Percentiles rank a stretch among this genome's conserved stretches.
Evolutionary conservation across 2,329 filamentous ascomycete genomes (phyloP).

Genomic region (Emydomyces testavorans): DNA sequence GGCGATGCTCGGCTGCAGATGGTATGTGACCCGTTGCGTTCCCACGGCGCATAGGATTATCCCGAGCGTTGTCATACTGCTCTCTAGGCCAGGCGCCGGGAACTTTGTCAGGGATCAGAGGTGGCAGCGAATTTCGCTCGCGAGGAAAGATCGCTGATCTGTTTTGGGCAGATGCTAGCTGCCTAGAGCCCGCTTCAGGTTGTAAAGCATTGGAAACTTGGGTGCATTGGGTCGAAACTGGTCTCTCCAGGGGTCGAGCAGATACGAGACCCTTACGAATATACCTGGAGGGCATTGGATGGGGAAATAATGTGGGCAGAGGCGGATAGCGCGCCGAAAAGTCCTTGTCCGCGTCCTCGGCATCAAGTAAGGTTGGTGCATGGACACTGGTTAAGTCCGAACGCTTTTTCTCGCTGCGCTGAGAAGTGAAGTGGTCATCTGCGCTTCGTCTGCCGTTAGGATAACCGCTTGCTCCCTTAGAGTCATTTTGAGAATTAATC

Average conservation of each 20-base stretch:
- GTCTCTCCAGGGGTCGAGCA: not conserved
- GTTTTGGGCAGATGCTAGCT: not conserved
- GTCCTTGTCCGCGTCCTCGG: slow-evolving; percentile 24
- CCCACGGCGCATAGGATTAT: not conserved
- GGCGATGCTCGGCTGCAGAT: not conserved
- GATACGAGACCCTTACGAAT: not conserved
- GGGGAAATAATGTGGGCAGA: slow-evolving; percentile 14
- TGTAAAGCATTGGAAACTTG: not conserved
- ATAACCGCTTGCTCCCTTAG: not conserved
- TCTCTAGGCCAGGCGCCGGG: slow-evolving; percentile 13
- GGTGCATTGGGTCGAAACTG: not conserved
- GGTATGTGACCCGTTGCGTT: not conserved
- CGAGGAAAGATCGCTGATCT: not conserved
- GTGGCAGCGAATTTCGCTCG: not conserved
- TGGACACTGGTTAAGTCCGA: not conserved
- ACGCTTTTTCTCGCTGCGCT: not conserved
- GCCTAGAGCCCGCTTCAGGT: not conserved
- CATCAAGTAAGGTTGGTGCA: slow-evolving; percentile 22
- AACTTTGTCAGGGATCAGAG: slow-evolving; percentile 8
- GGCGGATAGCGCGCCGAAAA: slow-evolving; percentile 29
- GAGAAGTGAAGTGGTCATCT: not conserved
- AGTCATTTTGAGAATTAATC: not conserved
- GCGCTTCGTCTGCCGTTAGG: not conserved
- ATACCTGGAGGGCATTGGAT: not conserved
- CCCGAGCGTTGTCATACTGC: not conserved